Base-by-base conservation (phyloP, 805 yeast genomes). In the Candida yuanshanica region DNA sequence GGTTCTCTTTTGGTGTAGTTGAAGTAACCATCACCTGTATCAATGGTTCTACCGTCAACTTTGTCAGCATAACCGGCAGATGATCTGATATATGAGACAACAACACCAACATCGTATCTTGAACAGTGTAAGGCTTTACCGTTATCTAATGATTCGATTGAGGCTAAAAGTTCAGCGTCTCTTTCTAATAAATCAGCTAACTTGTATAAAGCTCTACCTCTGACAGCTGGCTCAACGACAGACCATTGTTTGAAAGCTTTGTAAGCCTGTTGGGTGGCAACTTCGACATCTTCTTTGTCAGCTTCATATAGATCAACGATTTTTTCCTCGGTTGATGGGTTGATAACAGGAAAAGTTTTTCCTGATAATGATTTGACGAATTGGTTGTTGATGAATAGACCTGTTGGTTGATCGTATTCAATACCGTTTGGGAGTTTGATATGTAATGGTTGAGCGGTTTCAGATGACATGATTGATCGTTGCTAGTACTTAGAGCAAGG, bases 371-470 rank as follows among this genome's bases (percentile, higher is more conserved):
- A 72, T 37, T 64, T 48, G 36, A 79, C 83, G 49, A 75, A 77
- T 59, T 79, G 77, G 60, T 76, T 76, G 66, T 78, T 76, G 58
- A 79, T 79, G 68, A 78, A 78, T 56, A 77, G 62, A 52, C 85
- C 85, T 40, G 77, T 74, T 60, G 84, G 80, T 59, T 74, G 79
- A 39, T 67, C 68, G 52, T 77, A 77, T 24, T 66, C 59, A 43
- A 65, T 65, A 36, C 83, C 83, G 54, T 75, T 79, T 44, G 83
- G 83, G 44, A 73, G 64, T 35, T 42, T 43, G 20, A 50, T 37
- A 6, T 52, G 35, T 22, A 38, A 20, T 31, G 52, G 43, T 22
- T 43, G 43, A 39, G 49, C 43, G 21, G 18, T 11, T 17, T 17
- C 21, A 18, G 21, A 17, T n/a, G 34, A 31, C 21, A 17, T 17